Evolutionary conservation across 1,139 yeast genomes (phyloP), one percentile per base, ranked within the genome.

Genomic region (Kluyveromyces sp.): DNA sequence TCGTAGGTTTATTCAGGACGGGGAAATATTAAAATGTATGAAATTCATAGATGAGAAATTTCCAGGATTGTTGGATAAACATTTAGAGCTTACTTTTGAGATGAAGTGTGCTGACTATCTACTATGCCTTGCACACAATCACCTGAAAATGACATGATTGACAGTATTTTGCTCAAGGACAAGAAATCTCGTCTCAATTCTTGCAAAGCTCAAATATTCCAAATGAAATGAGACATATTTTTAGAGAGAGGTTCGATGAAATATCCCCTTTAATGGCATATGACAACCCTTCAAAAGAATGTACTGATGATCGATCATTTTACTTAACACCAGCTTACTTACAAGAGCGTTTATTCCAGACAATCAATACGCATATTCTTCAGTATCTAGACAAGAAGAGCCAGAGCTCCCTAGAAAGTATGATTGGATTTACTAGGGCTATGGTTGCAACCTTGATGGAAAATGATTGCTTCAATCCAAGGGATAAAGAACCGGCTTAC

Each of bases 211-310:
- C 60, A 26, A 63, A 64, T 21, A 47, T 57, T 3, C 45, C 56
- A 2, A 47, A 45, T 10, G 50, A 45, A 5, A 36, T 50, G 25
- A 52, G 55, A 37, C 52, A 58, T 2, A 56, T 64, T 34, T 67
- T 63, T 30, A 64, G 61, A 40, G 61, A 61, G 7, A 58, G 66
- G 54, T 49, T 75, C 54, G 61, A 66, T 53, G 71, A 72, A 39
- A 65, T 78, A 1, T 75, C 78, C 28, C 67, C 78, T 4, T 58
- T 80, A 26, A 57, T 80, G 46, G 81, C 83, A 3, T 79, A 74
- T 52, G 71, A 72, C 7, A 68, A 77, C 47, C 81, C 81, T 1
- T 37, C 53, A 2, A 48, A 48, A 7, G 65, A 63, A 39, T 60
- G 63, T 4, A 61, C 61, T 29, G 57, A 53, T 4, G 65, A 60